These are phyloP conservation scores for Fomitopsis pinicola DNA, from an alignment of 1,284 basidiomycete species.

Conservation along the genomic window DNA sequence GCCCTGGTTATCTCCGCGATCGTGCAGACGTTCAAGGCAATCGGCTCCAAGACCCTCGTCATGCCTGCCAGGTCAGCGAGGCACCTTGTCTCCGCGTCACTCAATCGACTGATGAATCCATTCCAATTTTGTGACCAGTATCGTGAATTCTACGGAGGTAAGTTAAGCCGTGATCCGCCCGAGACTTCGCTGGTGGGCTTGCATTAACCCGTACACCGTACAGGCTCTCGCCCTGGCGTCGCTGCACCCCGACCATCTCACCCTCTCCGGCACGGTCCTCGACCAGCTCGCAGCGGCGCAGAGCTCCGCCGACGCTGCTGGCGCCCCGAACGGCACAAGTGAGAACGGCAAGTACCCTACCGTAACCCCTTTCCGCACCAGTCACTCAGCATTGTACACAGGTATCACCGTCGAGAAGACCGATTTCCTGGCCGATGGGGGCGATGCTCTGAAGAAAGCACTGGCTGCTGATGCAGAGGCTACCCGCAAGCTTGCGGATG, in stretches of 20 bases:
- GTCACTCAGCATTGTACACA: neutral
- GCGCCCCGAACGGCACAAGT: neutral
- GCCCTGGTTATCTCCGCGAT: conserved; percentile 34
- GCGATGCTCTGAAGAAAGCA: conserved; percentile 29
- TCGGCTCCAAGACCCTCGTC: conserved; percentile 39
- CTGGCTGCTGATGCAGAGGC: conserved; percentile 34
- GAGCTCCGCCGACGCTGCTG: neutral
- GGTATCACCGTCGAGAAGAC: conserved; percentile 5
- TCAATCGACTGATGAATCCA: neutral
- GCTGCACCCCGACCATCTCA: conserved; percentile 41
- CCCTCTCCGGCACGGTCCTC: conserved; percentile 40
- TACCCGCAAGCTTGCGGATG: conserved; percentile 39
- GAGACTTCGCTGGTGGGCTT: neutral
- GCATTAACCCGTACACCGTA: neutral
- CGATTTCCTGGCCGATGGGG: conserved; percentile 35
- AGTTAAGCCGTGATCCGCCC: neutral
- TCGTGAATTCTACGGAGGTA: conserved; percentile 40
- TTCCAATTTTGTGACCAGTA: conserved; percentile 22
- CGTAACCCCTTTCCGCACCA: neutral
- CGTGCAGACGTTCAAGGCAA: conserved; percentile 32
- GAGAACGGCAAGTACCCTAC: neutral
- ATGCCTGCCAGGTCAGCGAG: conserved; percentile 45
- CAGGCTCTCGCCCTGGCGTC: conserved; percentile 40
- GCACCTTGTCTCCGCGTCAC: neutral
- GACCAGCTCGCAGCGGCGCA: conserved; percentile 32